Evolutionary conservation across 768 basidiomycete genomes (phyloP), one percentile per base, ranked within the genome.

Genomic region (Cystofilobasidium capitatum): DNA sequence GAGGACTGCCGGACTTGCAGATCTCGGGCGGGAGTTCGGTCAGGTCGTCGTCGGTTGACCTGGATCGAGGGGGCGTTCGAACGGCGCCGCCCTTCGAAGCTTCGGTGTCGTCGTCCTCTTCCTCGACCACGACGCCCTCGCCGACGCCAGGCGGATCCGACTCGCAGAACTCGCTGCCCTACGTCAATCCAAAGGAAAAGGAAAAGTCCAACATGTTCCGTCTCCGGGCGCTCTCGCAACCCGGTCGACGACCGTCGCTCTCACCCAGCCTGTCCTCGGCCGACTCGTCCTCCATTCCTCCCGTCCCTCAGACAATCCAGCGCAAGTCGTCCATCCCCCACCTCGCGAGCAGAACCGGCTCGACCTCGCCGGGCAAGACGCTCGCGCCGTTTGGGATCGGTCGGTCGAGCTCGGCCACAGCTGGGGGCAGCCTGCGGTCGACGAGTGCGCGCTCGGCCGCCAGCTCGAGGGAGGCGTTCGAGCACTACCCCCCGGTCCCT

Each of bases 231-330:
- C 51, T 55, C 29, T 55, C 51, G 10, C 51, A 55, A 31, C 51
- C 51, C 6, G 51, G 51, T 20, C 51, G 51, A 6, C 26, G 51
- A 31, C 51, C 51, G 13, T 31, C 14, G 24, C 49, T 45, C 4
- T 16, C 44, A 5, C 24, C 44, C 17, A 45, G 31, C 24, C 24
- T n/a, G n/a, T n/a, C n/a, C n/a, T n/a, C n/a, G n/a, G n/a, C n/a
- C n/a, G n/a, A n/a, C n/a, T n/a, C n/a, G n/a, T n/a, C n/a, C n/a
- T n/a, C n/a, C n/a, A n/a, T n/a, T n/a, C 51, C 51, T 12, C 51
- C 51, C 29, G 51, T 55, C 17, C 51, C 51, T n/a, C 29, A 17
- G n/a, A n/a, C n/a, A 14, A 55, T 55, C 51, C 51, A 55, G 51
- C 51, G 51, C 51, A 55, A 55, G 51, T 26, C 51, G 51, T 55